A percentile compares a stretch with the other conserved stretches of the same genome.
Conservation (phyloP, 1,284 basidiomycete species). For the Cutaneotrichosporon sp. region DNA sequence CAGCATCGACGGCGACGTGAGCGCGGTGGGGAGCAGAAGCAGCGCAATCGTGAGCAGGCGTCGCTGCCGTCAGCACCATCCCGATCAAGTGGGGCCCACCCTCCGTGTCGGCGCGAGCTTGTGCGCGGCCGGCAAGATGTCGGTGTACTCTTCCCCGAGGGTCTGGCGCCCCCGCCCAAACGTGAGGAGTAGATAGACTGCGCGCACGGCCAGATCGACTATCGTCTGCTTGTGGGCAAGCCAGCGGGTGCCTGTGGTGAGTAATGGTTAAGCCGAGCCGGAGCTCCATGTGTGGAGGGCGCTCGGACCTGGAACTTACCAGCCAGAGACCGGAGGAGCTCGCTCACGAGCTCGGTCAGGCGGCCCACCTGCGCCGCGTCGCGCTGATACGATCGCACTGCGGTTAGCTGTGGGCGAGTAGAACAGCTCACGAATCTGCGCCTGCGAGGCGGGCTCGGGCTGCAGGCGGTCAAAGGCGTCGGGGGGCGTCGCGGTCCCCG, state of each 20-base stretch:
- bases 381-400: conserved; percentile 82
- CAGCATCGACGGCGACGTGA: conserved; percentile 44
- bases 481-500: conserved; percentile 1
- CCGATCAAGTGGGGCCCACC: conserved; percentile 29
- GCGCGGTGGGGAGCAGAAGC: conserved; percentile 64
- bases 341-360: conserved; percentile 73
- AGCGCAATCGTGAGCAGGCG: conserved; percentile 63
- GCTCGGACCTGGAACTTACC: conserved; percentile 58
- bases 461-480: conserved; percentile 32
- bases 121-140: conserved; percentile 70
- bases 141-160: conserved; percentile 88
- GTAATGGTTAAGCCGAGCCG: not conserved
- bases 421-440: conserved; percentile 75
- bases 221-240: conserved; percentile 78
- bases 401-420: conserved; percentile 71
- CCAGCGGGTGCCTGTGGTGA: conserved; percentile 72
- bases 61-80: conserved; percentile 31
- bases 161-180: conserved; percentile 79
- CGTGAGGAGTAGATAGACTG: conserved; percentile 74
- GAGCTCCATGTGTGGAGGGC: not conserved
- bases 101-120: conserved; percentile 32
- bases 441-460: conserved; percentile 58
- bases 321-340: conserved; percentile 71
- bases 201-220: conserved; percentile 68
- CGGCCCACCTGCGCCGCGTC: conserved; percentile 75